Conservation (phyloP, 768 basidiomycete species). For the Phlebiopsis gigantea region DNA sequence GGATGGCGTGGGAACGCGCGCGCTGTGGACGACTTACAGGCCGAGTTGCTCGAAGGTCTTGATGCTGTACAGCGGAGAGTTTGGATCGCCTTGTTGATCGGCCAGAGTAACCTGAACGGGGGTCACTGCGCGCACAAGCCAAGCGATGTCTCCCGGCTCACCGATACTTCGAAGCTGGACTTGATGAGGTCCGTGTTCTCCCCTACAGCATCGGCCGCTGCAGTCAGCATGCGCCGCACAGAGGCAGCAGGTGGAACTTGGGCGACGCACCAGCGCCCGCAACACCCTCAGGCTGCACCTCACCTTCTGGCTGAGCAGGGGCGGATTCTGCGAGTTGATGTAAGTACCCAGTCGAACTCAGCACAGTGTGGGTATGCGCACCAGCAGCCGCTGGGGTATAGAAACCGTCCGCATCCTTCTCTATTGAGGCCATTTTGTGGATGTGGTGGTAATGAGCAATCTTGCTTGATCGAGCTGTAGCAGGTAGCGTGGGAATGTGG, state of each 20-base stretch:
- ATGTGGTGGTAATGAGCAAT: background rate
- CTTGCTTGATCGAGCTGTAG: background rate
- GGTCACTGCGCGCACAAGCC: background rate
- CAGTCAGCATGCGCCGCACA: no score
- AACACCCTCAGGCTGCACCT: background rate
- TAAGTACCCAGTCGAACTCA: no score
- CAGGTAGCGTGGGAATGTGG: background rate
- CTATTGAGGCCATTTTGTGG: conserved; percentile 32
- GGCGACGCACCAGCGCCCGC: background rate
- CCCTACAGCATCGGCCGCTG: no score
- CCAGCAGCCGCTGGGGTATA: conserved; percentile 40
- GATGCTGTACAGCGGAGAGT: conserved; percentile 91
- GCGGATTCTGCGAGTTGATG: no score
- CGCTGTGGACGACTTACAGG: conserved; percentile 50
- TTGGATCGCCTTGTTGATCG: conserved; percentile 91
- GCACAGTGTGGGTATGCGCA: background rate
- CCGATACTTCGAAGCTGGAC: conserved; percentile 80
- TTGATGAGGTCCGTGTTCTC: conserved; percentile 55
- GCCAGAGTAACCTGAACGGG: conserved; percentile 80
- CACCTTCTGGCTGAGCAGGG: background rate
- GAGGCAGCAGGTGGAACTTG: background rate
- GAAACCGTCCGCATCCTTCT: conserved; percentile 80
- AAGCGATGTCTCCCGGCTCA: conserved; percentile 28
- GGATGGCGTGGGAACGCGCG: background rate
- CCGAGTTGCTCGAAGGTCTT: conserved; percentile 96